Evolutionary conservation across 352 stramenopile genomes (phyloP).

Genomic region (Globisporangium echinulatum): DNA sequence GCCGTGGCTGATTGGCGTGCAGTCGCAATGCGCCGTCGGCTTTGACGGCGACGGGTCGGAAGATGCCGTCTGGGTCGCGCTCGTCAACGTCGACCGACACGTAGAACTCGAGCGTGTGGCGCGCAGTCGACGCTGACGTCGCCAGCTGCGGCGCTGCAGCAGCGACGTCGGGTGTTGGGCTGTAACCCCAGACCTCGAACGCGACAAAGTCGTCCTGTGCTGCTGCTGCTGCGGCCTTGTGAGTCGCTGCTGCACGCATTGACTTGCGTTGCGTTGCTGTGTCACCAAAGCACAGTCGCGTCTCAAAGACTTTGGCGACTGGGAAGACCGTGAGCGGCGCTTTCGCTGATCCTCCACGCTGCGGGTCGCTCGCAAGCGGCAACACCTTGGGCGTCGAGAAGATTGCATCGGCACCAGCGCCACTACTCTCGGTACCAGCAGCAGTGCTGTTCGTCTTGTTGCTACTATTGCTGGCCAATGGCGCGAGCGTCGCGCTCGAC

Average conservation of each 20-base stretch:
- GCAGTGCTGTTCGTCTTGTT: background rate
- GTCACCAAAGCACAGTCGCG: background rate
- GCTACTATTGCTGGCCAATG: background rate
- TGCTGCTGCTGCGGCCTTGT: background rate
- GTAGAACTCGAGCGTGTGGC: slow-evolving; percentile 46
- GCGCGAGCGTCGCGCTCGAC: background rate
- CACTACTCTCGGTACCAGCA: too few species aligned
- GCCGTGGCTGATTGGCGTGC: slow-evolving; percentile 46
- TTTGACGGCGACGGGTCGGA: slow-evolving; percentile 61
- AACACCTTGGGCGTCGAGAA: slow-evolving; percentile 22
- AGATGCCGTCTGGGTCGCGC: slow-evolving; percentile 54
- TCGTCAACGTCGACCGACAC: slow-evolving; percentile 75
- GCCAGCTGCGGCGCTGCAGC: too few species aligned
- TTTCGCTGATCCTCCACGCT: background rate
- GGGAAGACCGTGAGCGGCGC: slow-evolving; percentile 9
- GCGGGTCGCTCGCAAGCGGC: background rate
- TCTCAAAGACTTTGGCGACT: slow-evolving; percentile 11
- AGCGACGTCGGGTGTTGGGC: slow-evolving; percentile 17
- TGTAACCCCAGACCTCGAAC: slow-evolving; percentile 50
- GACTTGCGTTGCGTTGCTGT: background rate
- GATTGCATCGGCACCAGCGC: background rate
- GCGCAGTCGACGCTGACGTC: background rate
- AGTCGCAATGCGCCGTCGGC: slow-evolving; percentile 57
- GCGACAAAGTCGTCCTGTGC: slow-evolving; percentile 30
- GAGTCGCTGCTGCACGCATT: background rate